A percentile compares a stretch with the other conserved stretches of the same genome.
phyloP scores from a whole-genome alignment of 305 asterid genomes.

The Fraxinus albicans region DNA sequence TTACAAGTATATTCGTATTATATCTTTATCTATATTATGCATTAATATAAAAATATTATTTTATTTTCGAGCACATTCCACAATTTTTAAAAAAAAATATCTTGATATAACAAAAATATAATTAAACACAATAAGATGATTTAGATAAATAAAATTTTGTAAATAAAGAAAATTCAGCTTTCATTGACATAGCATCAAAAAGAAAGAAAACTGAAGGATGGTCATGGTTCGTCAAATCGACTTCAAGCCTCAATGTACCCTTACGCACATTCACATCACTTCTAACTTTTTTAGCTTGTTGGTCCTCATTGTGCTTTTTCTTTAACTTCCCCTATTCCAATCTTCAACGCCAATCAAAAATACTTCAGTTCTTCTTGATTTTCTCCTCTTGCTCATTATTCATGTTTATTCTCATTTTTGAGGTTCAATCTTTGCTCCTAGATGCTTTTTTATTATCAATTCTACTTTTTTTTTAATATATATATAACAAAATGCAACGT shows the following conservation, averaged over 20 bases:
- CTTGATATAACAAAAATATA: not conserved
- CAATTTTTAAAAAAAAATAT: too few species aligned
- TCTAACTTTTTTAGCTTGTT: conserved; percentile 53
- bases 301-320: conserved; percentile 21
- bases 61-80: not conserved
- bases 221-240: conserved; percentile 51
- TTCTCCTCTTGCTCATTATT: not conserved
- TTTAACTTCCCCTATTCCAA: not conserved
- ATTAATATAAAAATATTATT: too few species aligned
- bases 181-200: conserved; percentile 72
- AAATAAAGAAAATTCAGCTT: conserved; percentile 26
- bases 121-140: not conserved
- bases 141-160: not conserved
- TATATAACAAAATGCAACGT: not conserved
- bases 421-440: not conserved
- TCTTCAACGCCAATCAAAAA: not conserved
- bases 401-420: not conserved
- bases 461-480: too few species aligned
- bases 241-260: conserved; percentile 53
- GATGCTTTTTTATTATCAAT: not conserved
- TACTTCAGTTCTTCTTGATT: not conserved
- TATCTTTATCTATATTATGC: too few species aligned
- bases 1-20: too few species aligned
- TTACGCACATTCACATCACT: conserved; percentile 73
- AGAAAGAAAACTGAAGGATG: conserved; percentile 55